A percentile compares a stretch with the other conserved stretches of the same genome.
phyloP scores from a whole-genome alignment of 345 rosid species.

The Kernera saxatilis region DNA sequence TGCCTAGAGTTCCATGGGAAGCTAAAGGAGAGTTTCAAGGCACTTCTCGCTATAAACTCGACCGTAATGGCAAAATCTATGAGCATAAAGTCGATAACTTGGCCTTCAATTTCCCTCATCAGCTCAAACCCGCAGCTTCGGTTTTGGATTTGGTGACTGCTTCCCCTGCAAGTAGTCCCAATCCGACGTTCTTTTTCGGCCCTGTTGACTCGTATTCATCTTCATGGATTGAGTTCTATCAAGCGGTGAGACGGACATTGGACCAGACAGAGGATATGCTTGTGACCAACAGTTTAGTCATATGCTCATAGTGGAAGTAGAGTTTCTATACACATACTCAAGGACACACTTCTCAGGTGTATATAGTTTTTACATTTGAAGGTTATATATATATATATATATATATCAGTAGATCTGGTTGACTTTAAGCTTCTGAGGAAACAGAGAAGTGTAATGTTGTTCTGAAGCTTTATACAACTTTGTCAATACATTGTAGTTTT shows the following conservation, averaged over 20 bases:
- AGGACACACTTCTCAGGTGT: conserved; percentile 7
- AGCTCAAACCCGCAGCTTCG: conserved; percentile 66
- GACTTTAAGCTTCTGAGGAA: not conserved
- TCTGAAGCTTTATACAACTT: conserved; percentile 14
- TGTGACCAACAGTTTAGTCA: conserved; percentile 47
- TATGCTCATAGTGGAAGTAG: conserved; percentile 57
- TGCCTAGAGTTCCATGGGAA: conserved; percentile 95
- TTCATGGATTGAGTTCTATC: conserved; percentile 71
- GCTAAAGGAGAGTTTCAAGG: conserved; percentile 90
- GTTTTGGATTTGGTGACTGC: conserved; percentile 79
- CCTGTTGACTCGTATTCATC: conserved; percentile 50
- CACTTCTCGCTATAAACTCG: conserved; percentile 83
- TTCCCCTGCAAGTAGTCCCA: conserved; percentile 76
- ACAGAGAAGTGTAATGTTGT: conserved; percentile 10
- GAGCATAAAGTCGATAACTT: conserved; percentile 92
- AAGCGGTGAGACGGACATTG: conserved; percentile 64
- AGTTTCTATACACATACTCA: conserved; percentile 11
- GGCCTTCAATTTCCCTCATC: conserved; percentile 85
- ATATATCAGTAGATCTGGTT: conserved; percentile 11
- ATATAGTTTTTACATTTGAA: conserved; percentile 25
- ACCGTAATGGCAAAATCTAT: conserved; percentile 80
- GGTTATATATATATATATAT: not conserved
- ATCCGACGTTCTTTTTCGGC: conserved; percentile 67
- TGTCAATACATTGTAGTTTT: conserved; percentile 23
- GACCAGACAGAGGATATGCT: conserved; percentile 36